Conservation (phyloP, 305 asterid genomes). For the Solanum aculeatissimum region DNA sequence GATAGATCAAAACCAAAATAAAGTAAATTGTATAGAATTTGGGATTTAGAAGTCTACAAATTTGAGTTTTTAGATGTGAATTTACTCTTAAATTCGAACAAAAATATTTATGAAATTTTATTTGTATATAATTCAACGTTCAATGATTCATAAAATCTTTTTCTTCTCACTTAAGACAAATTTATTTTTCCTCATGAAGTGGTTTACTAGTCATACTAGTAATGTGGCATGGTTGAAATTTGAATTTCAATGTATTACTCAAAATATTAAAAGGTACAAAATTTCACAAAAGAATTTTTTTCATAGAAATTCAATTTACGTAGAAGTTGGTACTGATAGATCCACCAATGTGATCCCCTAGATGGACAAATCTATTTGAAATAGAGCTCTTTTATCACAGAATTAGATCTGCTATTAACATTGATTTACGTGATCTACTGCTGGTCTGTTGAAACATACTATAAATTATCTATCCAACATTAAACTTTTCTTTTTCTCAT, state of each 20-base stretch:
- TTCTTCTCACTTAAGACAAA: neutral
- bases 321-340: too few species aligned
- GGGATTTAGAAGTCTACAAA: neutral
- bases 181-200: neutral
- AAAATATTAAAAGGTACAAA: neutral
- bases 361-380: too few species aligned
- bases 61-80: neutral
- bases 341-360: too few species aligned
- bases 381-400: too few species aligned
- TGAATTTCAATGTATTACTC: neutral
- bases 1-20: neutral
- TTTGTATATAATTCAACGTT: neutral
- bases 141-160: neutral
- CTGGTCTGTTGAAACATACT: too few species aligned
- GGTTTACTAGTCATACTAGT: neutral
- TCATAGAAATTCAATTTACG: too few species aligned
- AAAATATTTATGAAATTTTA: too few species aligned
- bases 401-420: too few species aligned
- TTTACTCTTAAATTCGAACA: neutral
- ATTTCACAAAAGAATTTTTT: neutral
- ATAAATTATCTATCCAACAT: neutral
- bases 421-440: too few species aligned
- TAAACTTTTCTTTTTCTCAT: neutral
- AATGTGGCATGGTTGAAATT: neutral
- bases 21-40: neutral